A percentile compares a stretch with the other conserved stretches of the same genome.
Conservation (phyloP, 2,329 filamentous ascomycete species). For the Botrytis fragariae region DNA sequence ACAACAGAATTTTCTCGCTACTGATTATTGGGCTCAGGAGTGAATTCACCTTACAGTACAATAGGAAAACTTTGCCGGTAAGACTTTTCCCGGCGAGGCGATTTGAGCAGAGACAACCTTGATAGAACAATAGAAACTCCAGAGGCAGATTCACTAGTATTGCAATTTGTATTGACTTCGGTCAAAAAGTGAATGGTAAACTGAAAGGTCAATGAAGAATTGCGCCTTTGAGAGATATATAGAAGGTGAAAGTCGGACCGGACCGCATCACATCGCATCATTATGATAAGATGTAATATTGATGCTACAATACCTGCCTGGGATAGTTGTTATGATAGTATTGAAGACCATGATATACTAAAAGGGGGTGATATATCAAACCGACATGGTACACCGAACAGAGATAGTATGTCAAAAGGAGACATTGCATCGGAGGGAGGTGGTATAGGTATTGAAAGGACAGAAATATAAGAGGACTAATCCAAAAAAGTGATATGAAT, state of each 20-base stretch:
- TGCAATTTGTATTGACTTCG: not conserved
- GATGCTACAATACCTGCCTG: not conserved
- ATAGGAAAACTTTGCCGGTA: not conserved
- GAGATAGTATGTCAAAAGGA: not conserved
- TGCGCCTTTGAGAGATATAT: not conserved
- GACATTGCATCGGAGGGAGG: not conserved
- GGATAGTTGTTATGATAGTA: not conserved
- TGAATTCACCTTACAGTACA: not conserved
- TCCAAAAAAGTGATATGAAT: not conserved
- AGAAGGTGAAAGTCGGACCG: not conserved
- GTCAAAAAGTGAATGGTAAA: not conserved
- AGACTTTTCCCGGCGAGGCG: too few relatives aligned
- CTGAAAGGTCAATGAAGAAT: not conserved
- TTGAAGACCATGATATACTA: not conserved
- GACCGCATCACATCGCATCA: not conserved
- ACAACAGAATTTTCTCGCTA: not conserved
- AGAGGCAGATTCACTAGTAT: not conserved
- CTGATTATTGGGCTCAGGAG: not conserved
- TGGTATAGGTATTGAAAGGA: not conserved
- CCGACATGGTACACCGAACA: not conserved
- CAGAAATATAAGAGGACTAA: fast-evolving
- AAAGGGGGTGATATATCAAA: not conserved
- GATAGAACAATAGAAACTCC: not conserved
- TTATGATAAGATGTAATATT: not conserved
- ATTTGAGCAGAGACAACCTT: not conserved